Evolutionary conservation across 2,329 filamentous ascomycete genomes (phyloP).

Genomic region (Trichoderma sp.): DNA sequence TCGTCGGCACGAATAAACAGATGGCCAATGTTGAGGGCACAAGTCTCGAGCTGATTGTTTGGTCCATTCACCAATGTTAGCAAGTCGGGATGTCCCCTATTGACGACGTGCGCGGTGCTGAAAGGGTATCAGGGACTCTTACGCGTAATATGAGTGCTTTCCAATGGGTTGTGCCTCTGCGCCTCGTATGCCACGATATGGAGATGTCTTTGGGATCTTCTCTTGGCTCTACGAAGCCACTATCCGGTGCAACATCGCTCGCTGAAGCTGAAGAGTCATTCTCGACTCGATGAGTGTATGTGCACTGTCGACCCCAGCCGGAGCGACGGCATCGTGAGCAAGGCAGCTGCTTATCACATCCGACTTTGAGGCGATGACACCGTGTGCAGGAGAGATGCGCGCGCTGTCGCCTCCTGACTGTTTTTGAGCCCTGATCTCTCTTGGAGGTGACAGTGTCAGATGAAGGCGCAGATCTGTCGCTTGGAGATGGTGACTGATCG

Average conservation of each 20-base stretch:
- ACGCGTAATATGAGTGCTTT: not conserved
- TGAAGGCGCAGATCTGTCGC: not conserved
- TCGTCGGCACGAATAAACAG: not conserved
- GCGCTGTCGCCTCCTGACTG: not conserved
- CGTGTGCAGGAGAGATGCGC: constrained; percentile 8
- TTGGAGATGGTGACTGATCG: not conserved
- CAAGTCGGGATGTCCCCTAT: not conserved
- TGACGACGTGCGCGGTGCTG: not conserved
- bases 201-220: not conserved
- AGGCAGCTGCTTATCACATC: not conserved
- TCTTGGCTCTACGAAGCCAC: not conserved
- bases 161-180: not conserved
- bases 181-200: not conserved
- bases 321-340: not conserved
- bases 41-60: not conserved
- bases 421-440: not conserved
- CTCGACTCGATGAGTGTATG: constrained; percentile 1
- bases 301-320: not conserved
- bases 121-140: not conserved
- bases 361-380: constrained; percentile 4
- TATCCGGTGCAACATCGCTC: not conserved
- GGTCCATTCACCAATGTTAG: not conserved
- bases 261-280: not conserved
- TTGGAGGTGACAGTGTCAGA: not conserved
- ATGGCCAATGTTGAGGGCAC: not conserved